phyloP scores from a whole-genome alignment of 495 filamentous ascomycete genomes.

The Parachaetomium inaequale region DNA sequence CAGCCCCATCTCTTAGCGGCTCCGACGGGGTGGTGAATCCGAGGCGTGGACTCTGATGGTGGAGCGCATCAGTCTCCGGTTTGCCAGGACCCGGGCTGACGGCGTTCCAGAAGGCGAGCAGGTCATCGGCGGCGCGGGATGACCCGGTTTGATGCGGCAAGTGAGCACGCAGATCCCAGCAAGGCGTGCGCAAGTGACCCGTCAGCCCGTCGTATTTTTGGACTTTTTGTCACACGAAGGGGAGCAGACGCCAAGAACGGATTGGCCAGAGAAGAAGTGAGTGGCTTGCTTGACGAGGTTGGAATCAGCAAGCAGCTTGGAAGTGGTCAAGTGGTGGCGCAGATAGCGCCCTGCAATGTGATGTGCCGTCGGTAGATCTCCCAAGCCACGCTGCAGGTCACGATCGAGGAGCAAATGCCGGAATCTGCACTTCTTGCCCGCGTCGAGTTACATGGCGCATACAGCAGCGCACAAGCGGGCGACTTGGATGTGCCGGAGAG shows the following conservation, averaged over 20 bases:
- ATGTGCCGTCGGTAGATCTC: not conserved
- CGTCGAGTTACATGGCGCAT: constrained; percentile 18
- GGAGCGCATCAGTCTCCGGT: not conserved
- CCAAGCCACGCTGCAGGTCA: not conserved
- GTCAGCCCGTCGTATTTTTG: not conserved
- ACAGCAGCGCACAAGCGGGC: not conserved
- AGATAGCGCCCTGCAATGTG: not conserved
- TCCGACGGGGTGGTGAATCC: too few relatives aligned
- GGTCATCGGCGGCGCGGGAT: not conserved
- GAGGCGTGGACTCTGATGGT: not conserved
- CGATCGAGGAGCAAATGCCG: not conserved
- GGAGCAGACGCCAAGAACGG: not conserved
- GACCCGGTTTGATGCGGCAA: not conserved
- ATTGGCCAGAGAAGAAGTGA: not conserved
- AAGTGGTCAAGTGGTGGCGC: not conserved
- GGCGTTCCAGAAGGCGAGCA: not conserved
- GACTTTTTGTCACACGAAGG: not conserved
- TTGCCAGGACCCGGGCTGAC: not conserved
- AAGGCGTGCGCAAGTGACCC: not conserved
- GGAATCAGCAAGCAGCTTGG: not conserved
- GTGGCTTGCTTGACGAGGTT: not conserved
- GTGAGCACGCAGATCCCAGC: not conserved
- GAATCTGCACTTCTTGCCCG: constrained; percentile 7
- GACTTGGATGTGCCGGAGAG: not conserved
- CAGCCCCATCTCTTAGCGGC: too few relatives aligned